Evolutionary conservation across 2,329 filamentous ascomycete species (phyloP).

Genomic region (Diplodia sapinea): DNA sequence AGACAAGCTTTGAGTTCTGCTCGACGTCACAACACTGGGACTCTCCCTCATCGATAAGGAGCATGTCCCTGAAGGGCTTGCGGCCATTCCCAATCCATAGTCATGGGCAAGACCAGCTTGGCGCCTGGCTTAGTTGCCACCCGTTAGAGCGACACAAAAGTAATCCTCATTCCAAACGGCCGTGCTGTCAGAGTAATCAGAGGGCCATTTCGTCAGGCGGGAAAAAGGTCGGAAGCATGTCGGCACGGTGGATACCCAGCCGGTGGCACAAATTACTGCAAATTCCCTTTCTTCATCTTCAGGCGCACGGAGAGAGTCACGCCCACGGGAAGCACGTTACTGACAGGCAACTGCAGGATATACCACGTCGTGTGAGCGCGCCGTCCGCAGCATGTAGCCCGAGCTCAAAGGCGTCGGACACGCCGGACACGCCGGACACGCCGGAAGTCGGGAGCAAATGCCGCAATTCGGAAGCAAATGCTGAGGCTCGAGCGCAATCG

Average conservation of each 20-base stretch:
- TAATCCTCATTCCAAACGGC: conserved; percentile 2
- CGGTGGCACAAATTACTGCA: conserved; percentile 7
- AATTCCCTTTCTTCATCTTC: conserved; percentile 4
- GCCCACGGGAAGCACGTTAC: background rate
- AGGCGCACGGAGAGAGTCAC: background rate
- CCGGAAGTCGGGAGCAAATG: background rate
- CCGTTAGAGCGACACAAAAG: conserved; percentile 5
- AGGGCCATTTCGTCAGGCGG: background rate
- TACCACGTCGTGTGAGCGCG: conserved; percentile 1
- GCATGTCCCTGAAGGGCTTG: background rate
- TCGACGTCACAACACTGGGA: conserved; percentile 3
- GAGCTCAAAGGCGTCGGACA: conserved; percentile 1
- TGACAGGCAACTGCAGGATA: conserved; percentile 7
- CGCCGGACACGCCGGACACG: background rate
- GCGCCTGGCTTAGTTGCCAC: conserved; percentile 9
- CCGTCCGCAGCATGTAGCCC: background rate
- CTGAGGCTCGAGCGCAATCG: conserved; percentile 3
- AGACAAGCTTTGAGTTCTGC: conserved; percentile 4
- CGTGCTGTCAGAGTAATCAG: background rate
- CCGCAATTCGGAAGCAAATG: background rate
- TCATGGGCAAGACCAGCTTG: conserved; percentile 6
- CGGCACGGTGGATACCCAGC: conserved; percentile 2
- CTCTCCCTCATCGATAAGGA: background rate
- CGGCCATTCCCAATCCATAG: background rate
- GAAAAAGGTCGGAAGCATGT: conserved; percentile 17